These are phyloP conservation scores for Exophiala aquamarina DNA, from an alignment of 2,329 filamentous ascomycete genomes.

Conservation along the genomic window DNA sequence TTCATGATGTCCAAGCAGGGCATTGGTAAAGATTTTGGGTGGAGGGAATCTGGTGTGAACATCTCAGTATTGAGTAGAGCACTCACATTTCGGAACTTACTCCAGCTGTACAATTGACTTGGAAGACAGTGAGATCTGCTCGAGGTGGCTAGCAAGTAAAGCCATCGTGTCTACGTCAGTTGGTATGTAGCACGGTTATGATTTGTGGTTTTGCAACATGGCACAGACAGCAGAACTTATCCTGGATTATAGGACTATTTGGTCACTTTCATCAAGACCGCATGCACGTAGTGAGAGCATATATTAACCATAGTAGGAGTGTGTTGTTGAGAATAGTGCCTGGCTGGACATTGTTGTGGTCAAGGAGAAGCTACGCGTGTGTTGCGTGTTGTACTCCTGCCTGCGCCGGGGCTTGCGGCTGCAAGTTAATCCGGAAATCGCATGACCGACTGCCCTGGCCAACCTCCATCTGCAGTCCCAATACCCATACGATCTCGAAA, in stretches of 20 bases:
- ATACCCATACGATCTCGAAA: background rate
- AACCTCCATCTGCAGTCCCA: no score
- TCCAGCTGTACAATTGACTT: constrained; percentile 73
- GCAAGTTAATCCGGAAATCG: no score
- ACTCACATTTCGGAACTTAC: constrained; percentile 48
- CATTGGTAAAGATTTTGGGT: constrained; percentile 94
- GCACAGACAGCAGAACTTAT: no score
- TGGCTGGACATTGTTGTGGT: no score
- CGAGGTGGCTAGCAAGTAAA: constrained; percentile 67
- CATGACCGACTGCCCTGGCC: no score
- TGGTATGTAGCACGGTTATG: constrained; percentile 4
- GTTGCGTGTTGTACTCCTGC: background rate
- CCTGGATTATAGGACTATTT: no score
- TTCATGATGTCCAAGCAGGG: constrained; percentile 81
- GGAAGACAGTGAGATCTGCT: constrained; percentile 75
- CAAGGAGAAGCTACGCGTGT: no score
- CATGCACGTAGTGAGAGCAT: no score
- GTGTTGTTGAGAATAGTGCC: no score
- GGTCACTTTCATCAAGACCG: no score
- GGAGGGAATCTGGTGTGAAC: constrained; percentile 68
- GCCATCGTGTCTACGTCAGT: constrained; percentile 54
- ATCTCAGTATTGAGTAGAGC: constrained; percentile 14
- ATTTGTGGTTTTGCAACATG: background rate
- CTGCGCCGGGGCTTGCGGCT: no score
- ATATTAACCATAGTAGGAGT: no score